phyloP scores from a whole-genome alignment of 495 filamentous ascomycete species.

The Daldinia grandis region DNA sequence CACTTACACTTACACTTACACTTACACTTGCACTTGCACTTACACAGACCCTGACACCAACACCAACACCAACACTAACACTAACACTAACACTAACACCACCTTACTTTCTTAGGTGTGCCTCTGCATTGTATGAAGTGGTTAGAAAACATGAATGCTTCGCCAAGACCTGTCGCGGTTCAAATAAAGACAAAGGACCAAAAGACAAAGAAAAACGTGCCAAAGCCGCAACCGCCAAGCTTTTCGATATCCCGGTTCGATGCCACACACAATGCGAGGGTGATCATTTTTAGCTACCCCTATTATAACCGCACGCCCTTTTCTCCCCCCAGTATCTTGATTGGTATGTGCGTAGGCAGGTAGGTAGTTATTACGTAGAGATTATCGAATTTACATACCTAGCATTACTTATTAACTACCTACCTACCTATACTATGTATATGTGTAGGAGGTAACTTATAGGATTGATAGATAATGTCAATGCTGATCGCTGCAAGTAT shows the following conservation, averaged over 20 bases:
- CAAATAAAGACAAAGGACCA: slow-evolving; percentile 31
- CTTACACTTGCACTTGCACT: background rate
- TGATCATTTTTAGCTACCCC: background rate
- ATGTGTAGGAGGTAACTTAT: no score
- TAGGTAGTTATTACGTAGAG: background rate
- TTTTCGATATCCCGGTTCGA: background rate
- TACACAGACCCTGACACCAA: background rate
- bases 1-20: background rate
- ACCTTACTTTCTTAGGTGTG: background rate
- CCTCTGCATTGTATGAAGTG: background rate
- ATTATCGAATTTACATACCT: no score
- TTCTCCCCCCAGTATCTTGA: background rate
- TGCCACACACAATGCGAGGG: background rate
- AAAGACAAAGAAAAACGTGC: background rate
- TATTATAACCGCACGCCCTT: background rate
- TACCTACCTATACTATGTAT: no score
- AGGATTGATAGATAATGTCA: background rate
- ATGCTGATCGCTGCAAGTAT: background rate
- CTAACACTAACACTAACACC: background rate
- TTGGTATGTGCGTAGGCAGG: background rate
- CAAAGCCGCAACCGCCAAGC: slow-evolving; percentile 36
- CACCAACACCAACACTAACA: background rate
- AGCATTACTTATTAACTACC: no score
- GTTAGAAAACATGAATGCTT: slow-evolving; percentile 1
- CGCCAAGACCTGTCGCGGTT: slow-evolving; percentile 36